Evolutionary conservation across 495 filamentous ascomycete species (phyloP), one percentile per base, ranked within the genome.

Genomic region (Cercophora scortea): DNA sequence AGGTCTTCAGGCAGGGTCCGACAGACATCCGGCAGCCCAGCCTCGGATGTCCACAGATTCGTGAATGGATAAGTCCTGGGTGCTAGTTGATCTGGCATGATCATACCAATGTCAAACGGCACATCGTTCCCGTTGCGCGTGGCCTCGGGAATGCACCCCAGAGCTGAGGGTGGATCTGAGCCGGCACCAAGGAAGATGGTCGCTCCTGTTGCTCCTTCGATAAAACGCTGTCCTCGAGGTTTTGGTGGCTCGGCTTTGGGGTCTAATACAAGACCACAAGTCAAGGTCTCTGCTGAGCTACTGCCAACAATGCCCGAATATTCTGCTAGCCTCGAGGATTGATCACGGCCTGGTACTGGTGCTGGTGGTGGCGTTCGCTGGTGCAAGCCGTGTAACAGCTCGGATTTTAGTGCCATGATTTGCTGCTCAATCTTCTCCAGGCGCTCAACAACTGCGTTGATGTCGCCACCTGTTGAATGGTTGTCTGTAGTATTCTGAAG

Each of bases 1-100:
- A 13, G 17, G 10, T 43, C 18, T n/a, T 19, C 19, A 0, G 47
- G 47, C 1, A 50, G 6, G 2, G 47, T 50, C 17, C 47, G 16
- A 43, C 47, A 50, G 10, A 50, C 47, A n/a, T 50, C 47, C 7
- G 11, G 33, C 9, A 50, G 13, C 11, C 39, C 44, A 3, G 47
- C 47, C 36, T 50, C 47, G n/a, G 35, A 15, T 1, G 47, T 42
- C 47, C 47, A 50, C 7, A 50, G 11, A 6, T 50, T 42, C 1
- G 47, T 43, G 7, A 50, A 50, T 6, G 47, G 47, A 11, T 50
- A 50, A 5, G 47, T 50, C 3, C 47, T 16, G 11, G 47, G 47
- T 1, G 47, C 38, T 4, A 41, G 15, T 4, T 41, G 15, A 4
- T 41, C 38, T 12, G 38, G 38, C 38, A 41, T 52, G 6, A 52